phyloP scores from a whole-genome alignment of 164 flowering plant species.

The Brasenia schreberi region DNA sequence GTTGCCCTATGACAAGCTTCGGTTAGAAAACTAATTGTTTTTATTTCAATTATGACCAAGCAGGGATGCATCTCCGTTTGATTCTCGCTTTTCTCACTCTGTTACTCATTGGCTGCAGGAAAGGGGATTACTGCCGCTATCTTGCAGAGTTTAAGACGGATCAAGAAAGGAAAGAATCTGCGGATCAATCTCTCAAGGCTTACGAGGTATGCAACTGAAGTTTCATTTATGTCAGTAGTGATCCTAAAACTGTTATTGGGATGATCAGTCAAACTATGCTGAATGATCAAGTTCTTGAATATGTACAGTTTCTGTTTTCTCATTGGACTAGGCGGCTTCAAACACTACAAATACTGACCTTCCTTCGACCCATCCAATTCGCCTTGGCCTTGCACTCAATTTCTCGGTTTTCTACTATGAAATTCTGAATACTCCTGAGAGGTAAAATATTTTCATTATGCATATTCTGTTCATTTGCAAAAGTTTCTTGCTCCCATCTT shows the following conservation, averaged over 20 bases:
- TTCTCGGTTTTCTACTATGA: constrained; percentile 17
- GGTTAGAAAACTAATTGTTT: too few relatives aligned
- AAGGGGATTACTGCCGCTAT: constrained; percentile 16
- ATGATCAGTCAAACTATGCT: neutral
- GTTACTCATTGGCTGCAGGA: constrained; percentile 9
- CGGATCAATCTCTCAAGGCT: constrained; percentile 14
- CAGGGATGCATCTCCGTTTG: too few relatives aligned
- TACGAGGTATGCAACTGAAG: constrained; percentile 7
- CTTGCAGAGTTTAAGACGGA: constrained; percentile 16
- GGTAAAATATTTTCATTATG: constrained; percentile 4
- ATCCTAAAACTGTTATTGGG: neutral
- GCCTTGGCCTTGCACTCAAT: constrained; percentile 17
- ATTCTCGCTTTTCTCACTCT: neutral
- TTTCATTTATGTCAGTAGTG: neutral
- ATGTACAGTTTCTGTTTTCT: neutral
- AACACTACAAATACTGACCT: constrained; percentile 15
- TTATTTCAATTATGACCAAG: too few relatives aligned
- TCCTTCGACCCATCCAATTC: constrained; percentile 16
- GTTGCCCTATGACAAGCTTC: too few relatives aligned
- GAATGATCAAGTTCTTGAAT: neutral
- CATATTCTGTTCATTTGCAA: neutral
- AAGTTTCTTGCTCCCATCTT: too few relatives aligned
- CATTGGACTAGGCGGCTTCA: constrained; percentile 10
- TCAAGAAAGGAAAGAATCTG: constrained; percentile 12
- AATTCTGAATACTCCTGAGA: constrained; percentile 16